Evolutionary conservation across 306 rosid species (phyloP).

Genomic region (Cicer chorassanicum): DNA sequence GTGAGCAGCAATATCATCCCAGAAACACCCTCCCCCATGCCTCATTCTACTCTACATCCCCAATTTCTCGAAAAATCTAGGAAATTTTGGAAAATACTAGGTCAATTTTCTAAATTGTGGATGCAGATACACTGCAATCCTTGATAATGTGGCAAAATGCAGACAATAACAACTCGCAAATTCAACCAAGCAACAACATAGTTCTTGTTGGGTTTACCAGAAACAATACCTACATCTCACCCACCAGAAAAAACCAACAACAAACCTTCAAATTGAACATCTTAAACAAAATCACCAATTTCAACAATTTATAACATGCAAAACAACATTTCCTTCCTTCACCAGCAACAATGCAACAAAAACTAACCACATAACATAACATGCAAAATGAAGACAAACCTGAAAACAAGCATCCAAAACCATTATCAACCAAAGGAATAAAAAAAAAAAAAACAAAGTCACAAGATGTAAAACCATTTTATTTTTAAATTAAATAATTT

Average conservation of each 20-base stretch:
- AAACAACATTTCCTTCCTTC: slow-evolving; percentile 30
- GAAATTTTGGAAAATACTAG: slow-evolving; percentile 25
- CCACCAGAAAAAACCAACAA: slow-evolving; percentile 33
- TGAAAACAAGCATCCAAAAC: slow-evolving; percentile 47
- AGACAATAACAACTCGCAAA: slow-evolving; percentile 10
- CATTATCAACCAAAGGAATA: slow-evolving; percentile 46
- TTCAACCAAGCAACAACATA: slow-evolving; percentile 38
- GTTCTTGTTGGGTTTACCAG: slow-evolving; percentile 12
- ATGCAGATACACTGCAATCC: too few species aligned
- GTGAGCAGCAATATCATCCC: slow-evolving; percentile 23
- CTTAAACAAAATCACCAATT: slow-evolving; percentile 37
- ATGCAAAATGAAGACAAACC: slow-evolving; percentile 45
- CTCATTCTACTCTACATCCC: neutral
- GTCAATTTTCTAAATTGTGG: neutral
- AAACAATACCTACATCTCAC: slow-evolving; percentile 38
- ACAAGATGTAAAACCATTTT: slow-evolving; percentile 41
- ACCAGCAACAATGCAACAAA: slow-evolving; percentile 36
- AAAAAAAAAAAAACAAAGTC: slow-evolving; percentile 39
- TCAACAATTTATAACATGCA: slow-evolving; percentile 34
- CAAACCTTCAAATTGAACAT: slow-evolving; percentile 4
- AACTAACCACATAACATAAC: slow-evolving; percentile 21
- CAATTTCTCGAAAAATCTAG: neutral
- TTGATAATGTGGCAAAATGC: too few species aligned
- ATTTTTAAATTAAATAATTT: neutral
- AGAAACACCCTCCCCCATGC: neutral